Conservation (phyloP, 805 yeast genomes). For the Wickerhamomyces subpelliculosus region DNA sequence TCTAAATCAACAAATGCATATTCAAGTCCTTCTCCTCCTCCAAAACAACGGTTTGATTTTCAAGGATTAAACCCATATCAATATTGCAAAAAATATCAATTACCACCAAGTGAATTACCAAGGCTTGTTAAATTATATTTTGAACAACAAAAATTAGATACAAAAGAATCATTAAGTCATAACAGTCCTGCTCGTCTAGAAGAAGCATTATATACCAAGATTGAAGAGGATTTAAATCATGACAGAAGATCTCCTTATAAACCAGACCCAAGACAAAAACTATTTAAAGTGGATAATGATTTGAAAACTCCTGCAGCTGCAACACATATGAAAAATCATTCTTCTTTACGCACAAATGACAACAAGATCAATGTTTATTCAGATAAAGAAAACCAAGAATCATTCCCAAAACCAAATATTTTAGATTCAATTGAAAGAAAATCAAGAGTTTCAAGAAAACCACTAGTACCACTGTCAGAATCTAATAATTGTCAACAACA, state of each 20-base stretch:
- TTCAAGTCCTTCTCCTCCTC: background rate
- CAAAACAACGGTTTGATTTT: conserved; percentile 18
- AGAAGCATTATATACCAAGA: conserved; percentile 13
- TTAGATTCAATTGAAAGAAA: conserved; percentile 6
- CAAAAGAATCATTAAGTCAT: conserved; percentile 15
- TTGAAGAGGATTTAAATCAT: conserved; percentile 22
- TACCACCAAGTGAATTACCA: conserved; percentile 31
- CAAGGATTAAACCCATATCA: conserved; percentile 35
- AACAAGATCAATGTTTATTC: conserved; percentile 3
- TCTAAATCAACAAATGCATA: too few species aligned
- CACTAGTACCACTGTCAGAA: conserved; percentile 13
- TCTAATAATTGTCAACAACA: too few species aligned
- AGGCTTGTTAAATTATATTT: conserved; percentile 28
- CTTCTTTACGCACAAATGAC: conserved; percentile 1
- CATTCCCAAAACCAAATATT: background rate
- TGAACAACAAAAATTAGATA: conserved; percentile 29
- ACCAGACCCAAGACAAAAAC: conserved; percentile 10
- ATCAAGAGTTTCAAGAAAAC: conserved; percentile 7
- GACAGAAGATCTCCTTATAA: conserved; percentile 6
- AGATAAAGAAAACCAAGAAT: conserved; percentile 11
- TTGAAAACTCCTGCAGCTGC: background rate
- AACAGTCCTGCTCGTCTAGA: conserved; percentile 20
- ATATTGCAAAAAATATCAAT: conserved; percentile 27
- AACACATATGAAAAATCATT: too few species aligned
- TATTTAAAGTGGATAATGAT: background rate